phyloP scores from a whole-genome alignment of 345 rosid genomes.

The Psidium friedrichsthalianum region DNA sequence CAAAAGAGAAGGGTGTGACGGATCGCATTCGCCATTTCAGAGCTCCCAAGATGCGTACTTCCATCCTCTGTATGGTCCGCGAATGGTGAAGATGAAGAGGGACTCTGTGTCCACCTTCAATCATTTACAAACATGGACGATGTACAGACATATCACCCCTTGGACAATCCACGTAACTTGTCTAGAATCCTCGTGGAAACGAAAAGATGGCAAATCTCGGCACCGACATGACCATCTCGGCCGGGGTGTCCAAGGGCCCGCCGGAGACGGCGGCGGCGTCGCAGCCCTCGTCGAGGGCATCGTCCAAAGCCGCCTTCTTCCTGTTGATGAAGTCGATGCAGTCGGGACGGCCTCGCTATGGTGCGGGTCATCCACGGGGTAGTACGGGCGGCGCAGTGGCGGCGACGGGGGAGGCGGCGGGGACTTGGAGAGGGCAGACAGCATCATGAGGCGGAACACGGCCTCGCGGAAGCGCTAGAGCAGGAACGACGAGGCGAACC shows the following conservation, averaged over 20 bases:
- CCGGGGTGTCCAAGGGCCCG: neutral
- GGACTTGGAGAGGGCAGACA: constrained; percentile 49
- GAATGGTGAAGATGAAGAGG: no score
- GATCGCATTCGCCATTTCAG: no score
- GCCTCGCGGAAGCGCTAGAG: constrained; percentile 7
- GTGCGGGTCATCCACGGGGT: constrained; percentile 18
- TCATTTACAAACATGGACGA: neutral
- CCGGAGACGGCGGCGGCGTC: no score
- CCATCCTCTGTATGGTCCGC: no score
- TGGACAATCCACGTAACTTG: neutral
- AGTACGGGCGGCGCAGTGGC: neutral
- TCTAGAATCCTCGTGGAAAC: neutral
- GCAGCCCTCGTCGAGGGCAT: neutral
- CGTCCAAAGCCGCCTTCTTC: constrained; percentile 31
- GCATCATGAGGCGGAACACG: constrained; percentile 41
- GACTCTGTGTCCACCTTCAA: neutral
- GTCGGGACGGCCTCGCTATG: constrained; percentile 63
- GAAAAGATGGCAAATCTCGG: neutral
- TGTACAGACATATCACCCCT: neutral
- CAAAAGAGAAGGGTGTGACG: no score
- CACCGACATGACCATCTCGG: constrained; percentile 12
- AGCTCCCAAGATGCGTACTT: no score
- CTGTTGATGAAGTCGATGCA: constrained; percentile 63
- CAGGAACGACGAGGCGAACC: constrained; percentile 1
- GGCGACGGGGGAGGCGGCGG: neutral